These are phyloP conservation scores for Tarenaya hassleriana DNA, from an alignment of 345 rosid species.

Conservation along the genomic window DNA sequence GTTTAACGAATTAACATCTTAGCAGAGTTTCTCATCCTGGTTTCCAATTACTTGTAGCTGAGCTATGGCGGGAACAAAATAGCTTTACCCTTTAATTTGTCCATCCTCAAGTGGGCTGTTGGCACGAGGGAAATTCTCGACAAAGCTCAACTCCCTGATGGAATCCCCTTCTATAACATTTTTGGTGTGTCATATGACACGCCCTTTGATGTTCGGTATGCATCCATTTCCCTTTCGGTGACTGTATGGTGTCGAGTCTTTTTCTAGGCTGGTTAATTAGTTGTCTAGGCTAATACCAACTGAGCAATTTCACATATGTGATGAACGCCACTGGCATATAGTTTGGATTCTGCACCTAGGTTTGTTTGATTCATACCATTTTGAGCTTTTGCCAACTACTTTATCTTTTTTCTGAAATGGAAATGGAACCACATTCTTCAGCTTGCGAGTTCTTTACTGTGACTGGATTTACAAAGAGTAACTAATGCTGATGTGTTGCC, in stretches of 20 bases:
- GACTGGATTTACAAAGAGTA: background rate
- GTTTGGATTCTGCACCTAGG: background rate
- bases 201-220: slow-evolving; percentile 81
- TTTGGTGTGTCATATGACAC: slow-evolving; percentile 73
- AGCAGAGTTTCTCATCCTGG: too few relatives aligned
- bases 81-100: slow-evolving; percentile 65
- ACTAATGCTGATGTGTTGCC: background rate
- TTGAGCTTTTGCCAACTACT: background rate
- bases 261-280: background rate
- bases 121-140: slow-evolving; percentile 58
- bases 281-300: background rate
- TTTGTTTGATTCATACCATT: background rate
- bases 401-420: too few relatives aligned
- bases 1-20: too few relatives aligned
- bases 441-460: too few relatives aligned
- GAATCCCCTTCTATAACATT: slow-evolving; percentile 68
- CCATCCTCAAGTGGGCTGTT: slow-evolving; percentile 64
- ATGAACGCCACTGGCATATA: background rate
- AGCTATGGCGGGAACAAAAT: slow-evolving; percentile 51
- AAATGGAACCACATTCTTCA: too few relatives aligned
- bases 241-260: background rate
- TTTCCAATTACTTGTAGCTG: slow-evolving; percentile 49
- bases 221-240: slow-evolving; percentile 5
- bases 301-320: background rate
- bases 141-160: slow-evolving; percentile 56